Percentiles rank a stretch among this genome's conserved stretches.
phyloP scores from a whole-genome alignment of 2,329 filamentous ascomycete genomes.

The Didymosphaeria variabile region DNA sequence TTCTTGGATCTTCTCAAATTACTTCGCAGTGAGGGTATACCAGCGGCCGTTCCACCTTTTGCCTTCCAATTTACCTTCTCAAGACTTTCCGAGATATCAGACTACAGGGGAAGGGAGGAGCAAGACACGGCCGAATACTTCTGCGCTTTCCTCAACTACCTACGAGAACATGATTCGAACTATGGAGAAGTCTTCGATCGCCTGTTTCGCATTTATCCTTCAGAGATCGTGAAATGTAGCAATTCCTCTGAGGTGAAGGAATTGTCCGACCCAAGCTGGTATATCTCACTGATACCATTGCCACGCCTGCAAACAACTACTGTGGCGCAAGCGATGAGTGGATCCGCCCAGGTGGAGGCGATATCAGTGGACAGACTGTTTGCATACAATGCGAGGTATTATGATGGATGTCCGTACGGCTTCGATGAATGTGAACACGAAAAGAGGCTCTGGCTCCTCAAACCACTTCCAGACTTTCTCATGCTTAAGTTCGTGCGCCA shows the following conservation, averaged over 20 bases:
- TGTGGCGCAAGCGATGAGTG: background rate
- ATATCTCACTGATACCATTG: background rate
- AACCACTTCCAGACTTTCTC: background rate
- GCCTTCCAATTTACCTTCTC: background rate
- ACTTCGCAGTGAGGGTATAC: background rate
- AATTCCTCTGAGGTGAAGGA: background rate
- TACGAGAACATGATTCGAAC: background rate
- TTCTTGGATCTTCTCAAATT: background rate
- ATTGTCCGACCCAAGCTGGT: background rate
- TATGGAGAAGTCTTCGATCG: background rate
- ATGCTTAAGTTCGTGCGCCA: background rate
- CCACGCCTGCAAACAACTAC: background rate
- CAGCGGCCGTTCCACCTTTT: background rate
- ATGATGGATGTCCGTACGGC: background rate
- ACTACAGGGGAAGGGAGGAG: background rate
- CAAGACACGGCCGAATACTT: background rate
- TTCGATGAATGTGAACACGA: background rate
- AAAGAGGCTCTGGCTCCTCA: background rate
- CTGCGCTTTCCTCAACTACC: background rate
- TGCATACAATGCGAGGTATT: background rate
- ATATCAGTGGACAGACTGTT: background rate
- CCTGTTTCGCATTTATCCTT: background rate
- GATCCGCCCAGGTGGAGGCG: background rate
- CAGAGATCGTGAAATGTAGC: background rate
- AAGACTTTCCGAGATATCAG: background rate